These are phyloP conservation scores for Penicillium sp. DNA, from an alignment of 2,329 filamentous ascomycete genomes.

Conservation along the genomic window DNA sequence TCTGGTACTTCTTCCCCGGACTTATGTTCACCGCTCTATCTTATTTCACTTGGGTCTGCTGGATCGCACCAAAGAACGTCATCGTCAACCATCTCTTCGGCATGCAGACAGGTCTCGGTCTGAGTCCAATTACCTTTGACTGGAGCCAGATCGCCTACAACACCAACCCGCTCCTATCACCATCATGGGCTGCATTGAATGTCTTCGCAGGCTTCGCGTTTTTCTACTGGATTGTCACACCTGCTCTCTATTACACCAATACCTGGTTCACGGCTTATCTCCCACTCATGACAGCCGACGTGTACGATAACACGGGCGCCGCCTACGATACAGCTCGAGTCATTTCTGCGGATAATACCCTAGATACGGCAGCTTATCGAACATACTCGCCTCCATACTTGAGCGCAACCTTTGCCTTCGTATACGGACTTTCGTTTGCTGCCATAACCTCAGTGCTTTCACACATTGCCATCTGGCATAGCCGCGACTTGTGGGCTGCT, in stretches of 20 bases:
- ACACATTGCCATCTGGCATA: slow-evolving; percentile 33
- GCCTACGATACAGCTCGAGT: slow-evolving; percentile 61
- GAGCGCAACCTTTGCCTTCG: slow-evolving; percentile 55
- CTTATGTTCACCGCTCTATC: slow-evolving; percentile 52
- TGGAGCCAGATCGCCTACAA: slow-evolving; percentile 39
- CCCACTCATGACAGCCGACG: slow-evolving; percentile 30
- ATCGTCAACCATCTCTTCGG: slow-evolving; percentile 50
- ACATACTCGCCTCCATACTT: slow-evolving; percentile 65
- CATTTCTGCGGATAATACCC: slow-evolving; percentile 52
- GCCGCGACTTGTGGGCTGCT: slow-evolving; percentile 31
- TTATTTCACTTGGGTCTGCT: slow-evolving; percentile 51
- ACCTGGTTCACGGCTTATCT: slow-evolving; percentile 32
- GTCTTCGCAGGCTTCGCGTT: slow-evolving; percentile 41
- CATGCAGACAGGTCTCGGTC: slow-evolving; percentile 34
- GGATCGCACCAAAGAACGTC: slow-evolving; percentile 51
- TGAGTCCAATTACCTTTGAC: slow-evolving; percentile 36
- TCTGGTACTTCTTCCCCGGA: slow-evolving; percentile 56
- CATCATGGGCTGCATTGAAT: slow-evolving; percentile 42
- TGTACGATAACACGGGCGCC: slow-evolving; percentile 47
- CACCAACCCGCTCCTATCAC: slow-evolving; percentile 36
- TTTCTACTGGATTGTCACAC: slow-evolving; percentile 38
- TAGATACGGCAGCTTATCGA: slow-evolving; percentile 60
- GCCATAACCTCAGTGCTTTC: slow-evolving; percentile 55
- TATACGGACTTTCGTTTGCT: slow-evolving; percentile 63
- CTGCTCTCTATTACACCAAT: slow-evolving; percentile 35